Evolutionary conservation across 441 rosid genomes (phyloP).

Genomic region (Metrosideros polymorpha): DNA sequence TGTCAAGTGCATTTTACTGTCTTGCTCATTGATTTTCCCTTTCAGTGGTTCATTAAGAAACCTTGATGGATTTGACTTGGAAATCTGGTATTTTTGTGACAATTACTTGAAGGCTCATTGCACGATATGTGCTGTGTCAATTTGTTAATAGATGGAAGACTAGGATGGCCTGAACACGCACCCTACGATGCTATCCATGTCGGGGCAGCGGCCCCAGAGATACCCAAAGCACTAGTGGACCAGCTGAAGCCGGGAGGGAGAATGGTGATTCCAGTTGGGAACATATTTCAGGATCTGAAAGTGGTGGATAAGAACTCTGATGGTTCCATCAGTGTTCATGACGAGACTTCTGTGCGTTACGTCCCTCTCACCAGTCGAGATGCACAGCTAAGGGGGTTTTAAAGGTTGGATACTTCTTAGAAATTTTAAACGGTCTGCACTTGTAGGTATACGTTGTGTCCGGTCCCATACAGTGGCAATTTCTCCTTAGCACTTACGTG

Average conservation of each 20-base stretch:
- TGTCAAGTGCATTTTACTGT: background rate
- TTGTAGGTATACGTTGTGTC: background rate
- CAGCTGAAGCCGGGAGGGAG: constrained; percentile 93
- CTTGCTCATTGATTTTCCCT: background rate
- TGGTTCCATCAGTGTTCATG: constrained; percentile 49
- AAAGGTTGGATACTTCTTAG: background rate
- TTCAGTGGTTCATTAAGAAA: background rate
- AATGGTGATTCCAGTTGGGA: constrained; percentile 90
- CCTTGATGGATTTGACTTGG: background rate
- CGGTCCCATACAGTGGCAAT: background rate
- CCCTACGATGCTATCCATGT: constrained; percentile 94
- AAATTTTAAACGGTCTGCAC: background rate
- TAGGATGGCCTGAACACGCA: constrained; percentile 81
- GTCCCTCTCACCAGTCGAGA: constrained; percentile 89
- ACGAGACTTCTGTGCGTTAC: constrained; percentile 73
- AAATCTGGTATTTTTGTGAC: background rate
- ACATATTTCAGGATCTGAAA: constrained; percentile 63
- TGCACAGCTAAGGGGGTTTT: constrained; percentile 51
- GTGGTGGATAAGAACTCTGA: constrained; percentile 66
- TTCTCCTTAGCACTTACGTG: background rate
- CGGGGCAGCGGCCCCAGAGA: constrained; percentile 90
- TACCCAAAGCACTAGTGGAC: constrained; percentile 67
- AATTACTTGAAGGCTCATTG: background rate
- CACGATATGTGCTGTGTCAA: background rate
- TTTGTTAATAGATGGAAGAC: constrained; percentile 57